These are phyloP conservation scores for Prototheca wickerhamii DNA, from an alignment of 163 green algal genomes.

Conservation along the genomic window DNA sequence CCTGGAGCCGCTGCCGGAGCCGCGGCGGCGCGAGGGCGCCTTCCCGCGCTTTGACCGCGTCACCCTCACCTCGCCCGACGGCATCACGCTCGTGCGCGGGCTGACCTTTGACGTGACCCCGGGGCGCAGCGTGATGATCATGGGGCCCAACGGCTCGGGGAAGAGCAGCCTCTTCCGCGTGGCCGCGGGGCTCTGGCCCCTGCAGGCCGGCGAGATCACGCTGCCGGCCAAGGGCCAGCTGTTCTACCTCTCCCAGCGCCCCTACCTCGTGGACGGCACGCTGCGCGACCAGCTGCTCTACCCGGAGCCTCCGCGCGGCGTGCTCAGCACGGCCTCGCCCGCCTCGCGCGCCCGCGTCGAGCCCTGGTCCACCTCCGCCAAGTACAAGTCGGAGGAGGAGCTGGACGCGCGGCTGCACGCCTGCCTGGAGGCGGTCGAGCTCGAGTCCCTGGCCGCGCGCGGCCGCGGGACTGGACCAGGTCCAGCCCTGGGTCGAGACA, in stretches of 20 bases:
- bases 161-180: conserved; percentile 87
- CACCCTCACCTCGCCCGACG: conserved; percentile 74
- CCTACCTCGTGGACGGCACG: conserved; percentile 78
- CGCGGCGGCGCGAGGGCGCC: conserved; percentile 31
- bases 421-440: conserved; percentile 73
- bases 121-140: conserved; percentile 72
- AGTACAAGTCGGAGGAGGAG: conserved; percentile 11
- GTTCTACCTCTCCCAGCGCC: conserved; percentile 86
- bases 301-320: conserved; percentile 60
- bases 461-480: conserved; percentile 41
- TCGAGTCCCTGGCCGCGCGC: conserved; percentile 67
- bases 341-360: conserved; percentile 14
- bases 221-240: conserved; percentile 50
- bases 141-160: conserved; percentile 89
- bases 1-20: conserved; percentile 23
- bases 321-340: conserved; percentile 33
- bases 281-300: conserved; percentile 93
- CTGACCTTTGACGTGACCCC: conserved; percentile 72
- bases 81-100: conserved; percentile 67
- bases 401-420: conserved; percentile 35
- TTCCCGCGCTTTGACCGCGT: conserved; percentile 57
- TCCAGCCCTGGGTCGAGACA: conserved; percentile 76
- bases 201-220: conserved; percentile 57
- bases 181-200: conserved; percentile 34
- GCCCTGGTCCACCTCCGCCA: conserved; percentile 6